Conservation (phyloP, 2,329 filamentous ascomycete genomes). For the Trichoderma atrobrunneum region DNA sequence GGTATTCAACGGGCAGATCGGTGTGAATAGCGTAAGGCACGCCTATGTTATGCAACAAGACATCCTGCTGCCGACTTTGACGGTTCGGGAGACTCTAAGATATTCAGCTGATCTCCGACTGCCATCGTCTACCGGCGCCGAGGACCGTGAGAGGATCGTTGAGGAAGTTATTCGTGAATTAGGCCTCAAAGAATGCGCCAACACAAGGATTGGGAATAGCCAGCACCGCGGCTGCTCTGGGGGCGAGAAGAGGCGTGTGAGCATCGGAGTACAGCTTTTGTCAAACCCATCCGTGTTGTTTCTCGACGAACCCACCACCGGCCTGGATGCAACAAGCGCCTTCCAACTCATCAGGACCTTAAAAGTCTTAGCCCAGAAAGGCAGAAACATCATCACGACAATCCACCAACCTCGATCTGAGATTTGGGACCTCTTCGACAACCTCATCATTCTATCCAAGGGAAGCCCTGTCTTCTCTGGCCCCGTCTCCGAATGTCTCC, state of each 20-base stretch:
- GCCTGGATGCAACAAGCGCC: conserved; percentile 73
- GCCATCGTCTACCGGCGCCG: conserved; percentile 57
- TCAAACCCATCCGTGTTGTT: conserved; percentile 76
- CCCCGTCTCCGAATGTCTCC: conserved; percentile 52
- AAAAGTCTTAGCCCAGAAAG: conserved; percentile 64
- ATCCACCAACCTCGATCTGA: conserved; percentile 77
- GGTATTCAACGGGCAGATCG: conserved; percentile 59
- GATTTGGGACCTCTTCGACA: conserved; percentile 76
- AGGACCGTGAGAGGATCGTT: conserved; percentile 61
- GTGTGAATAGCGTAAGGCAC: conserved; percentile 55
- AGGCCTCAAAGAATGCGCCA: conserved; percentile 72
- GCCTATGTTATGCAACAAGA: conserved; percentile 78
- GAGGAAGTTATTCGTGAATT: conserved; percentile 75
- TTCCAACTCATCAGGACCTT: conserved; percentile 70
- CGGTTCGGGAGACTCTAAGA: conserved; percentile 69
- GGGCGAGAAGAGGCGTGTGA: conserved; percentile 73
- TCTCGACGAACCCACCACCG: conserved; percentile 76
- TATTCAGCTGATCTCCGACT: conserved; percentile 72
- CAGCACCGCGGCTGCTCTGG: conserved; percentile 74
- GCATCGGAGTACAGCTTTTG: conserved; percentile 75
- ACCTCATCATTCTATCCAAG: conserved; percentile 64
- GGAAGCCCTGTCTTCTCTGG: conserved; percentile 70
- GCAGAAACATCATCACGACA: conserved; percentile 68
- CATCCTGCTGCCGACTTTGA: conserved; percentile 68
- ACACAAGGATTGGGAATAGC: conserved; percentile 69